Evolutionary conservation across 1,139 yeast genomes (phyloP).

Genomic region (Saccharomyces hybrid): DNA sequence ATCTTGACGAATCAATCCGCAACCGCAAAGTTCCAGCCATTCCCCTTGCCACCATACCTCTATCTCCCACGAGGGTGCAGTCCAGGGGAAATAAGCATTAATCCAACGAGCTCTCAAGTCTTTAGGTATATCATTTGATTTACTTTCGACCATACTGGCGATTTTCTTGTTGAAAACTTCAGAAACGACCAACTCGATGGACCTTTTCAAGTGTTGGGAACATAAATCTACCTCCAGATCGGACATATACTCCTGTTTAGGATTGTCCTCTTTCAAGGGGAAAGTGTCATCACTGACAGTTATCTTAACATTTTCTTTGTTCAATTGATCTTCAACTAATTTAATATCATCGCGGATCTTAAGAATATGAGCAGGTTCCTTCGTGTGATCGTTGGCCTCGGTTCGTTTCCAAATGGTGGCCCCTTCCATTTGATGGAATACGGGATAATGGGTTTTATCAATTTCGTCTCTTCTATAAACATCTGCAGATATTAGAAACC

Average conservation of each 20-base stretch:
- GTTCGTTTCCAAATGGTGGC: conserved; percentile 72
- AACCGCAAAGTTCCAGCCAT: conserved; percentile 96
- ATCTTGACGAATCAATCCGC: conserved; percentile 80
- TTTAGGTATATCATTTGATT: conserved; percentile 38
- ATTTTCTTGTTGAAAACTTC: conserved; percentile 66
- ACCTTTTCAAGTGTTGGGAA: conserved; percentile 72
- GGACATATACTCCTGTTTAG: conserved; percentile 72
- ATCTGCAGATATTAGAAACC: conserved; percentile 89
- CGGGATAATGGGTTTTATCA: conserved; percentile 94
- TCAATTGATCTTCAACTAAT: conserved; percentile 33
- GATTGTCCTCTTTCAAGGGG: conserved; percentile 42
- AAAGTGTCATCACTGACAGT: conserved; percentile 60
- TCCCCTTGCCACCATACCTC: conserved; percentile 99
- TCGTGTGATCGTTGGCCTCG: conserved; percentile 2
- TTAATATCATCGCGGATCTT: conserved; percentile 32
- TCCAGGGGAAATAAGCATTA: conserved; percentile 96
- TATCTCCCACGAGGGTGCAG: conserved; percentile 96
- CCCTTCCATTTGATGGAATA: conserved; percentile 97
- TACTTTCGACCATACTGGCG: conserved; percentile 58
- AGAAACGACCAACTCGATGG: conserved; percentile 73
- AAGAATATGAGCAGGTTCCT: conserved; percentile 20
- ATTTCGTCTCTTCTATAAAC: conserved; percentile 93
- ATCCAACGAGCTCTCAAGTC: conserved; percentile 91
- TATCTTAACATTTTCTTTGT: conserved; percentile 46
- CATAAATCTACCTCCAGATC: conserved; percentile 61